Conservation (phyloP, 2,329 filamentous ascomycete species). For the Pseudomassariella vexata region DNA sequence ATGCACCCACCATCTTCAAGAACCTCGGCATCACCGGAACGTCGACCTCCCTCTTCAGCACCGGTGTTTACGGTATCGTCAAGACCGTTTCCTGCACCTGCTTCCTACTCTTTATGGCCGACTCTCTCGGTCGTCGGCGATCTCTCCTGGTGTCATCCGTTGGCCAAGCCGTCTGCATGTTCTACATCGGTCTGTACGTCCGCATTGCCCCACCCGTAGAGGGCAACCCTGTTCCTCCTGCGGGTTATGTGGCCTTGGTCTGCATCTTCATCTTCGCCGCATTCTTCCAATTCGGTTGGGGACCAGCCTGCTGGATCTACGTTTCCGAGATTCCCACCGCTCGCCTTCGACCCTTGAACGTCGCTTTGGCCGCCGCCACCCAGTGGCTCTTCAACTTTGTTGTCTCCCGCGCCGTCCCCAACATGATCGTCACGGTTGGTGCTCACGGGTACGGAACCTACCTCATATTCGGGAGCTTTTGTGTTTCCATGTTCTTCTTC, state of each 20-base stretch:
- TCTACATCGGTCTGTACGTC: conserved; percentile 62
- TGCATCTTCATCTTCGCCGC: conserved; percentile 64
- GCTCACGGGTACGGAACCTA: conserved; percentile 44
- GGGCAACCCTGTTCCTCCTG: conserved; percentile 45
- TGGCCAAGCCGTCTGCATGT: conserved; percentile 55
- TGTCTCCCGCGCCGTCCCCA: conserved; percentile 56
- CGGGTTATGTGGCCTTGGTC: conserved; percentile 60
- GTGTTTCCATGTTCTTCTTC: conserved; percentile 55
- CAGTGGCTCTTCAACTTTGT: conserved; percentile 64
- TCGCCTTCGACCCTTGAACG: conserved; percentile 42
- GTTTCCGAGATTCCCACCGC: conserved; percentile 61
- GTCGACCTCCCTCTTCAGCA: conserved; percentile 51
- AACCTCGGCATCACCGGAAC: conserved; percentile 35
- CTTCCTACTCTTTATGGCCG: conserved; percentile 55
- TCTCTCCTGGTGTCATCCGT: conserved; percentile 53
- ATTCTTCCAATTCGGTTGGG: conserved; percentile 63
- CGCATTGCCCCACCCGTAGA: conserved; percentile 48
- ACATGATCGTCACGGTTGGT: conserved; percentile 50
- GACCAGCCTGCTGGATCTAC: conserved; percentile 59
- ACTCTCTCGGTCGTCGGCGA: conserved; percentile 52
- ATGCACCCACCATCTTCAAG: conserved; percentile 26
- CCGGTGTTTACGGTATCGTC: conserved; percentile 57
- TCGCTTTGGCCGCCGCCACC: conserved; percentile 54
- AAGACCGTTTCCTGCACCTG: conserved; percentile 52
- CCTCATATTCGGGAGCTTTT: conserved; percentile 58